Conservation (phyloP, 257 asterid genomes). For the Solanum piurae region DNA sequence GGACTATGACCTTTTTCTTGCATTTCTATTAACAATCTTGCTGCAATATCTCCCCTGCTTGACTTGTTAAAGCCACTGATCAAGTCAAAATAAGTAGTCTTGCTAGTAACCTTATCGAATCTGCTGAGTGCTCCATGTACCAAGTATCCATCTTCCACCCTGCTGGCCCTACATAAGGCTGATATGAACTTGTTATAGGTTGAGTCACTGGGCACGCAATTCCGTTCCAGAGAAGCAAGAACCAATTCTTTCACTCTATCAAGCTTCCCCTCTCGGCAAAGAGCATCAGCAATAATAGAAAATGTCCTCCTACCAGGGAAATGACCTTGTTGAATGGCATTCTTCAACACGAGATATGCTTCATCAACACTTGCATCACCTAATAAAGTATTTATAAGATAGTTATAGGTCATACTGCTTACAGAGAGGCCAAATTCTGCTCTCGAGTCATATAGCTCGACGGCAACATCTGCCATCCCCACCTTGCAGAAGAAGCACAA, state of each 20-base stretch:
- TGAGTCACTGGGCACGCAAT: constrained; percentile 27
- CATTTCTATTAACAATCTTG: constrained; percentile 70
- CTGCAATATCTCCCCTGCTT: constrained; percentile 56
- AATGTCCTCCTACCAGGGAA: constrained; percentile 49
- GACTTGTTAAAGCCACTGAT: constrained; percentile 43
- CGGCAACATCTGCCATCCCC: constrained; percentile 62
- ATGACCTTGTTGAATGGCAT: constrained; percentile 48
- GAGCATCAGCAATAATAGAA: constrained; percentile 42
- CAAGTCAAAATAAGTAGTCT: constrained; percentile 40
- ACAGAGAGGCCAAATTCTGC: constrained; percentile 60
- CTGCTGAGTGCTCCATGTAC: constrained; percentile 40
- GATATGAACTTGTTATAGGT: constrained; percentile 47
- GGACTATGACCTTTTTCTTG: constrained; percentile 59
- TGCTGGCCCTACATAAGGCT: constrained; percentile 42
- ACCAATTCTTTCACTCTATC: constrained; percentile 64
- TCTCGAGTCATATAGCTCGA: constrained; percentile 58
- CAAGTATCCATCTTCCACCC: constrained; percentile 59
- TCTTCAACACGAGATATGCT: constrained; percentile 38
- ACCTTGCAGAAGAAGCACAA: constrained; percentile 75
- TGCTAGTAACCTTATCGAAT: constrained; percentile 20
- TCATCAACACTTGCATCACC: constrained; percentile 44
- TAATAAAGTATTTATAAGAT: constrained; percentile 57
- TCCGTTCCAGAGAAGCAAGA: constrained; percentile 29
- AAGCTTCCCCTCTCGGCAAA: constrained; percentile 58
- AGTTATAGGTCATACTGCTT: constrained; percentile 63